Conservation (phyloP, 257 asterid genomes). For the Solanum clarkiae region DNA sequence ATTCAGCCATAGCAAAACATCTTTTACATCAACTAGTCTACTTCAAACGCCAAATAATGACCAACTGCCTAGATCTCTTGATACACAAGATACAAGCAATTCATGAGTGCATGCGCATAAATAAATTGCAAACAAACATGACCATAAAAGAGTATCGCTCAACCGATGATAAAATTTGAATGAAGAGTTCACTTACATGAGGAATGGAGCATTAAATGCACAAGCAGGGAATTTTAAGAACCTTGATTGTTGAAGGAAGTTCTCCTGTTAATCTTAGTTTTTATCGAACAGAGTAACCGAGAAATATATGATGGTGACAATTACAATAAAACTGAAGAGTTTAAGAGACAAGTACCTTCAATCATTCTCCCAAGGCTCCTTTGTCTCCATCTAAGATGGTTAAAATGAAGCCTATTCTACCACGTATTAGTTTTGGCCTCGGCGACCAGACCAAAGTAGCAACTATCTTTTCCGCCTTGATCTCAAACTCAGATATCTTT, state of each 20-base stretch:
- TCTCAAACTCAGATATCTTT: not conserved
- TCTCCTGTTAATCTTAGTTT: not conserved
- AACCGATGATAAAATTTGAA: not conserved
- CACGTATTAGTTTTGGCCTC: not conserved
- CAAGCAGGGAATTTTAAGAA: not conserved
- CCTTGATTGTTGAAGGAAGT: not conserved
- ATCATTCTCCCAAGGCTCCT: not conserved
- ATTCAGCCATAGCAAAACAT: not conserved
- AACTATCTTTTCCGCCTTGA: not conserved
- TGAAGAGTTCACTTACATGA: not conserved
- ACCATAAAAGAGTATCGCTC: not conserved
- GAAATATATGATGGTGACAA: not conserved
- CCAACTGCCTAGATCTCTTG: not conserved
- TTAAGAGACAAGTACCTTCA: not conserved
- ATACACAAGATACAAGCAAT: not conserved
- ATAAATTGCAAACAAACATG: not conserved
- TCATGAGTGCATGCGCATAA: not conserved
- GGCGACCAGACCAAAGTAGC: not conserved
- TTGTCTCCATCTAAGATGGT: not conserved
- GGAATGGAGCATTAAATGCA: not conserved
- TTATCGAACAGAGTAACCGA: not conserved
- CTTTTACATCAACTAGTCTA: not conserved
- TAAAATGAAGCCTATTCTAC: not conserved
- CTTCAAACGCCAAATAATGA: not conserved
- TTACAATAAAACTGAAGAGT: not conserved